A percentile compares a stretch with the other conserved stretches of the same genome.
Conservation (phyloP, 306 rosid species). For the Prosopis cineraria region DNA sequence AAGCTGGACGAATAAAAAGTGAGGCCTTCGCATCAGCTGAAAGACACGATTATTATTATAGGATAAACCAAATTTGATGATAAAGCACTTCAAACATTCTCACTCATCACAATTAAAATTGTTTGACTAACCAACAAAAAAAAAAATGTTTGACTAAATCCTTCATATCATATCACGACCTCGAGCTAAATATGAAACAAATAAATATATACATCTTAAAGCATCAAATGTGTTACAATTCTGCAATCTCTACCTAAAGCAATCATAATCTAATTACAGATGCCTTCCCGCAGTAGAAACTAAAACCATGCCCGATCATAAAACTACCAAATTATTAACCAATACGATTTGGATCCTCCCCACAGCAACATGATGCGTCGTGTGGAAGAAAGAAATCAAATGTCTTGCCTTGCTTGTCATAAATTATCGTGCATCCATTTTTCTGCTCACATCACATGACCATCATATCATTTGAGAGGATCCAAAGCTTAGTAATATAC, state of each 20-base stretch:
- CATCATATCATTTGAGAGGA: background rate
- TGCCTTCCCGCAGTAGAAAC: background rate
- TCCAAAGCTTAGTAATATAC: background rate
- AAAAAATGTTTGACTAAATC: too few species aligned
- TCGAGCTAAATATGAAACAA: too few species aligned
- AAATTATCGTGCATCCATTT: background rate
- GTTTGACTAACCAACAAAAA: too few species aligned
- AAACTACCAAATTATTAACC: constrained; percentile 14
- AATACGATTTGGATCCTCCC: background rate
- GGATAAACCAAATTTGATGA: too few species aligned
- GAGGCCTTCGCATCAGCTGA: too few species aligned
- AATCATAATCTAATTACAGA: constrained; percentile 6
- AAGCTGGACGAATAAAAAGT: too few species aligned
- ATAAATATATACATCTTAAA: too few species aligned
- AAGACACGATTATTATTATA: too few species aligned
- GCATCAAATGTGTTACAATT: background rate
- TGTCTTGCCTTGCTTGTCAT: background rate
- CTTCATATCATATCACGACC: too few species aligned
- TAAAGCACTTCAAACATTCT: too few species aligned
- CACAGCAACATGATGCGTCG: background rate
- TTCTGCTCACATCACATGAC: background rate
- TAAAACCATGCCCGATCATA: constrained; percentile 10
- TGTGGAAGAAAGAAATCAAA: background rate
- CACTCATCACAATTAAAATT: too few species aligned
- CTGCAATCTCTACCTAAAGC: background rate